phyloP scores from a whole-genome alignment of 805 yeast genomes.

The Torulaspora franciscae region DNA sequence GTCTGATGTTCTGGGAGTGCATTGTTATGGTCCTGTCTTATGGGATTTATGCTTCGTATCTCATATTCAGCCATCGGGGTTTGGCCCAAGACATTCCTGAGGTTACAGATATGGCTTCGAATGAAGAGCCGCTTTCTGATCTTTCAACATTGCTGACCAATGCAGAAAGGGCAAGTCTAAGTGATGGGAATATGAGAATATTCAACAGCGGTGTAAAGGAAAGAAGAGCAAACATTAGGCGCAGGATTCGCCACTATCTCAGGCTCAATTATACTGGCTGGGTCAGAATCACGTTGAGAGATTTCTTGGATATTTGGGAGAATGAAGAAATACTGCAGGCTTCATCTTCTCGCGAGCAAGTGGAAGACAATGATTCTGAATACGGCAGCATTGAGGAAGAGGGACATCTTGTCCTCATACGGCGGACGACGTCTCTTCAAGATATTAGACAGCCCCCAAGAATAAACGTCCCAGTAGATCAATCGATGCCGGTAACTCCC shows the following conservation, averaged over 20 bases:
- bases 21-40: slow-evolving; percentile 53
- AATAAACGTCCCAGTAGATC: slow-evolving; percentile 4
- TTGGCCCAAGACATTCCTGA: background rate
- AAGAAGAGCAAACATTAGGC: slow-evolving; percentile 20
- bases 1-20: slow-evolving; percentile 53
- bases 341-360: slow-evolving; percentile 2
- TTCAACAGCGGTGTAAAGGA: slow-evolving; percentile 17
- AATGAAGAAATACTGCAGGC: slow-evolving; percentile 10
- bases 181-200: slow-evolving; percentile 13
- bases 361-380: slow-evolving; percentile 1
- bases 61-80: slow-evolving; percentile 32
- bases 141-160: slow-evolving; percentile 12
- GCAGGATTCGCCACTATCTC: slow-evolving; percentile 23
- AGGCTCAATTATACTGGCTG: slow-evolving; percentile 26
- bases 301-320: slow-evolving; percentile 32
- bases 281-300: slow-evolving; percentile 26
- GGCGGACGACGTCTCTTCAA: slow-evolving; percentile 17
- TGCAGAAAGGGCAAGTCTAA: slow-evolving; percentile 1
- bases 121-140: slow-evolving; percentile 4
- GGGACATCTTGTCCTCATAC: slow-evolving; percentile 6
- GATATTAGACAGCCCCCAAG: slow-evolving; percentile 8
- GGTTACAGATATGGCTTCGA: background rate
- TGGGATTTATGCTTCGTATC: slow-evolving; percentile 50
- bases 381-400: slow-evolving; percentile 4
- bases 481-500: slow-evolving; percentile 5